Percentiles rank a stretch among this genome's conserved stretches.
Evolutionary conservation across 352 stramenopile genomes (phyloP).

Genomic region (Globisporangium cystogenes): DNA sequence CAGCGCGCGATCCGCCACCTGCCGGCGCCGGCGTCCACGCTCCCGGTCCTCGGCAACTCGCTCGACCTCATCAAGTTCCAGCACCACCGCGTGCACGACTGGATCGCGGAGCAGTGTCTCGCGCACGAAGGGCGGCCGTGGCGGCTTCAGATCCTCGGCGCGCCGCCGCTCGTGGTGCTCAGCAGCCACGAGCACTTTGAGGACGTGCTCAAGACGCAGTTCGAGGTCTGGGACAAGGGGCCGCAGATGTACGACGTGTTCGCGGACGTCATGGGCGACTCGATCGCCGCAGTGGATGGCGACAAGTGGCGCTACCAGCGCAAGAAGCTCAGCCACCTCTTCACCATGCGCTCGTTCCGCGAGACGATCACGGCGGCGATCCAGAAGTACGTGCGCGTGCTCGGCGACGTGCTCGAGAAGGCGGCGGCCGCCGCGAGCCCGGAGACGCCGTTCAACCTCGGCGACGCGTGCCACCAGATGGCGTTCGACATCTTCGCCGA

Average conservation of each 20-base stretch:
- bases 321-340: slow-evolving; percentile 25
- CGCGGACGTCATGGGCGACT: slow-evolving; percentile 14
- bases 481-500: slow-evolving; percentile 55
- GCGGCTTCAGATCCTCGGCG: slow-evolving; percentile 15
- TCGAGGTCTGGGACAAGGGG: slow-evolving; percentile 29
- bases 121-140: slow-evolving; percentile 11
- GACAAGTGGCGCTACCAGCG: slow-evolving; percentile 27
- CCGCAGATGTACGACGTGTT: slow-evolving; percentile 17
- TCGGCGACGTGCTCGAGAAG: slow-evolving; percentile 19
- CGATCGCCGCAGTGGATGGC: slow-evolving; percentile 23
- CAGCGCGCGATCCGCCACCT: slow-evolving; percentile 10
- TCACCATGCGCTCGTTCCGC: slow-evolving; percentile 23
- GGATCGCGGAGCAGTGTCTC: slow-evolving; percentile 11
- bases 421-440: not conserved
- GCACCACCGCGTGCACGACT: slow-evolving; percentile 7
- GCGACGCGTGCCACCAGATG: slow-evolving; percentile 39
- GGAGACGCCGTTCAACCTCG: slow-evolving; percentile 2
- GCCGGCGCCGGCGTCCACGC: slow-evolving; percentile 10
- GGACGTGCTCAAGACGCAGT: slow-evolving; percentile 32
- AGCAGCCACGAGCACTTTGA: slow-evolving; percentile 18
- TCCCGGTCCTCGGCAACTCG: slow-evolving; percentile 20
- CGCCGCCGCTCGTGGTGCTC: slow-evolving; percentile 18
- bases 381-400: slow-evolving; percentile 29
- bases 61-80: slow-evolving; percentile 12
- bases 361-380: slow-evolving; percentile 21